Evolutionary conservation across 164 flowering plant genomes (phyloP).

Genomic region (Paratinospora sagittata): DNA sequence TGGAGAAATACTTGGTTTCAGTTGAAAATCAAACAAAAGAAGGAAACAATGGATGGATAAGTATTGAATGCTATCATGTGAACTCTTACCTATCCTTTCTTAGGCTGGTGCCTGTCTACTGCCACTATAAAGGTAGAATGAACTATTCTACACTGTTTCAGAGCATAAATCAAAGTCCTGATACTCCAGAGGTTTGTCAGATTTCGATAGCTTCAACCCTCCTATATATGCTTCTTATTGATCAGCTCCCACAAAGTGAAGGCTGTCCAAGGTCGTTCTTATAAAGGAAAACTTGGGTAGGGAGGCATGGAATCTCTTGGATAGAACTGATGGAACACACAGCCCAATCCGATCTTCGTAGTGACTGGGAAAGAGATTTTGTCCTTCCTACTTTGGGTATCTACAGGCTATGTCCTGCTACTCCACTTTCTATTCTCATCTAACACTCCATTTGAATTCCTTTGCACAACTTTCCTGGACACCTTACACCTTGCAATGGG

Average conservation of each 20-base stretch:
- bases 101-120: slow-evolving; percentile 6
- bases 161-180: neutral
- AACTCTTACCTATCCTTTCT: slow-evolving; percentile 7
- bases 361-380: slow-evolving; percentile 56
- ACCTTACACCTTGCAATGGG: slow-evolving; percentile 47
- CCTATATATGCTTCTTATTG: slow-evolving; percentile 16
- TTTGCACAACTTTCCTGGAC: slow-evolving; percentile 28
- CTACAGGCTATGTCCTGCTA: slow-evolving; percentile 27
- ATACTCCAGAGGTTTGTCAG: neutral
- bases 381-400: slow-evolving; percentile 37
- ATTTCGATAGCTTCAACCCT: neutral
- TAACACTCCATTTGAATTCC: slow-evolving; percentile 28
- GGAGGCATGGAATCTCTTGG: slow-evolving; percentile 61
- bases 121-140: neutral
- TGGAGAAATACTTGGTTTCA: neutral
- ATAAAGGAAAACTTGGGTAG: slow-evolving; percentile 33
- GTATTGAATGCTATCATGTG: too few relatives aligned
- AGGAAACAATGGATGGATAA: neutral
- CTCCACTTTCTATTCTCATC: slow-evolving; percentile 35
- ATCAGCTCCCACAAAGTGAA: slow-evolving; percentile 24
- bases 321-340: slow-evolving; percentile 25
- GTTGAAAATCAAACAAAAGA: neutral
- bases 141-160: neutral
- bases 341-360: slow-evolving; percentile 58
- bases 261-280: slow-evolving; percentile 25